Percentiles rank a stretch among this genome's conserved stretches.
These are phyloP conservation scores for Cystofilobasidium ferigula DNA, from an alignment of 768 basidiomycete species.

Conservation along the genomic window DNA sequence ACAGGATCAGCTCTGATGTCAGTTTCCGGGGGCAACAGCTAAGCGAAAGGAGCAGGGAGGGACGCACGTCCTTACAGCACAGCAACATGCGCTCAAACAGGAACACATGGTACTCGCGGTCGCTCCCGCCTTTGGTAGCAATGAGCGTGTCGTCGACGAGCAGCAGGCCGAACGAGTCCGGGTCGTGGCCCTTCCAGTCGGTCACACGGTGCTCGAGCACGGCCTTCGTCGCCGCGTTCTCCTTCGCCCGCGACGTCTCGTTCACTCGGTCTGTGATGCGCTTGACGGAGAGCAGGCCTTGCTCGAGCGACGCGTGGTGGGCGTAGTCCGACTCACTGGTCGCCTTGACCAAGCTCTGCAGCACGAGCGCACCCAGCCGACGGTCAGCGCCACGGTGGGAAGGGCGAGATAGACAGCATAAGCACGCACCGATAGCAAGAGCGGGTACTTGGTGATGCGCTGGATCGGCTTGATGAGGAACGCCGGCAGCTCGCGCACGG, in stretches of 20 bases:
- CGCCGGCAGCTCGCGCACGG: constrained; percentile 76
- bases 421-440: constrained; percentile 65
- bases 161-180: constrained; percentile 86
- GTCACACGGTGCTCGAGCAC: constrained; percentile 76
- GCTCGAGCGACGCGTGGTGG: constrained; percentile 66
- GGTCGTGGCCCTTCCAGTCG: constrained; percentile 98
- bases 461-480: constrained; percentile 99
- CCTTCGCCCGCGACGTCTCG: constrained; percentile 76
- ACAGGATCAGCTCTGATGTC: neutral
- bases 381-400: neutral
- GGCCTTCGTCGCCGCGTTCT: constrained; percentile 82
- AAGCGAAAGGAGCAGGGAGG: too few species aligned
- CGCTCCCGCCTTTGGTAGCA: constrained; percentile 90
- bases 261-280: constrained; percentile 92
- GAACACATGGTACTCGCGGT: constrained; percentile 97
- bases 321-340: constrained; percentile 44
- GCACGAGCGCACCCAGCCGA: too few species aligned
- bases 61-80: constrained; percentile 81
- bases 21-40: neutral
- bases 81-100: constrained; percentile 97
- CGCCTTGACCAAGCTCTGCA: constrained; percentile 21
- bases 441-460: constrained; percentile 94
- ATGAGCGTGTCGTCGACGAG: constrained; percentile 89
- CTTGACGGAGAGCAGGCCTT: constrained; percentile 73
- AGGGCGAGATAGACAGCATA: neutral